Base-by-base conservation (phyloP, 2,329 filamentous ascomycete genomes). In the Hypoxylon sp. region DNA sequence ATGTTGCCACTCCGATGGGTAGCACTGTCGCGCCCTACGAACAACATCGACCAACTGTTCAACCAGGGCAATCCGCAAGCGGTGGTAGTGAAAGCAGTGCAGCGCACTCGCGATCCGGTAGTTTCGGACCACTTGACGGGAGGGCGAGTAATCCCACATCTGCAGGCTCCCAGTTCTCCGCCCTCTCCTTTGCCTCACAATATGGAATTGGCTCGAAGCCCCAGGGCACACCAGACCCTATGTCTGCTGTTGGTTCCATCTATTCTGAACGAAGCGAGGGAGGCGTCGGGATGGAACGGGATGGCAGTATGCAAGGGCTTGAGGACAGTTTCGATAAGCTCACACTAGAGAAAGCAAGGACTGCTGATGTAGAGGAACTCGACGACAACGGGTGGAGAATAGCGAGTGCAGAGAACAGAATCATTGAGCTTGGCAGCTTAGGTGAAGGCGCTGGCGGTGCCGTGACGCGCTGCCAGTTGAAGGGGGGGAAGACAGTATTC, bases 341-440 rank as follows among this genome's bases (percentile, higher is more conserved):
- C 75, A 92, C 89, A 55, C 79, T 96, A 50, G 94, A 97, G 73
- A 94, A 91, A 80, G 94, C 94, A 37, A 87, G 93, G 71, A 92
- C 91, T 25, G 83, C 95, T 42, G 96, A 99, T 79, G 95, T 97
- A 3, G 95, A 98, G 75, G 95, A 98, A 73, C 83, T 99, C 54
- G 95, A 98, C 77, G 95, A 98, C 76, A 93, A 97, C 70, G 94
- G 94, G 20, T 99, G 96, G 96, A 90, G 92, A 78, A 95, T 97
- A 57, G 96, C 95, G 10, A 97, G 94, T 77, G 88, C 92, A 79
- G 93, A 97, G 78, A 92, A 93, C 73, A 89, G 94, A 75, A 97
- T 99, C 69, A 85, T 92, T 55, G 94, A 99, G 81, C 83, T 97
- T 30, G 96, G 95, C 30, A 94, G 92, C 76, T 83, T 99, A 46